Base-by-base conservation (phyloP, 495 filamentous ascomycete species). In the Aspergillus incahuasiensis region DNA sequence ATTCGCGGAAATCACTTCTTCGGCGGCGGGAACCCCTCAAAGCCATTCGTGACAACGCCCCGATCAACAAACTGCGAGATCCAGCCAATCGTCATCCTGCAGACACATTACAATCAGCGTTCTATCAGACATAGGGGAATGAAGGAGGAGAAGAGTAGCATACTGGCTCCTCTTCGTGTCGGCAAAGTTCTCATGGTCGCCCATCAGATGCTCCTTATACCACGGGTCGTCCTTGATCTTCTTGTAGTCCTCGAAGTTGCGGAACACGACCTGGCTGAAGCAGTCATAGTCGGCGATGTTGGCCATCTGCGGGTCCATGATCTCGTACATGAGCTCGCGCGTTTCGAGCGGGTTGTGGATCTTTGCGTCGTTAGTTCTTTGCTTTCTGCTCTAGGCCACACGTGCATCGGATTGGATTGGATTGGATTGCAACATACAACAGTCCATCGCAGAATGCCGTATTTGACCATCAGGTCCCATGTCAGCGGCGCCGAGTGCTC, bases 101-200 rank as follows among this genome's bases (percentile, higher is more conserved):
- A 22, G 6, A 15, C 9, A 15, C n/a, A n/a, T n/a, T n/a, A n/a
- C n/a, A n/a, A n/a, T n/a, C n/a, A n/a, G n/a, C n/a, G n/a, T n/a
- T n/a, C n/a, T n/a, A n/a, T n/a, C n/a, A n/a, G n/a, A n/a, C n/a
- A n/a, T n/a, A n/a, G n/a, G n/a, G n/a, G n/a, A n/a, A n/a, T n/a
- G n/a, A n/a, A n/a, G n/a, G n/a, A n/a, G n/a, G n/a, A n/a, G n/a
- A n/a, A n/a, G n/a, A n/a, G 6, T 30, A 32, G 63, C 63, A 18
- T 58, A 71, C 73, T 49, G 59, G 55, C 70, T 75, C 48, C 58
- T 63, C 54, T 67, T 72, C 13, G 69, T 75, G 66, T 77, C 76
- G 16, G 76, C 76, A 66, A 79, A 79, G 15, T 71, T 73, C 55
- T 72, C 71, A 59, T 79, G 74, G 54, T 79, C 76, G 20, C 58